A percentile compares a stretch with the other conserved stretches of the same genome.
phyloP scores from a whole-genome alignment of 257 asterid species.

The Penstemon barbatus region DNA sequence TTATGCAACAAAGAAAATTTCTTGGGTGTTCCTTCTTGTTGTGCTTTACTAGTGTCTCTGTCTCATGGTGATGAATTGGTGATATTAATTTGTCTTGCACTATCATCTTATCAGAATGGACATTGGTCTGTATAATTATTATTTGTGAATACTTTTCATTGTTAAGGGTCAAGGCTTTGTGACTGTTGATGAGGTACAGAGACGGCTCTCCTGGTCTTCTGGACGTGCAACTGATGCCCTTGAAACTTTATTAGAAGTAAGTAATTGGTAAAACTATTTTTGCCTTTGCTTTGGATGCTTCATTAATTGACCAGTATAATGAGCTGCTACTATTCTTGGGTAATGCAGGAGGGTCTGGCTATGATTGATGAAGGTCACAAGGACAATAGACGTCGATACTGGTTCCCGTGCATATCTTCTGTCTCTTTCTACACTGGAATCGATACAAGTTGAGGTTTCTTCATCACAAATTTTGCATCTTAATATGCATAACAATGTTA shows the following conservation, averaged over 20 bases:
- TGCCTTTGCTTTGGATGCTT: constrained; percentile 16
- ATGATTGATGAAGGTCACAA: constrained; percentile 86
- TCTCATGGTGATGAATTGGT: background rate
- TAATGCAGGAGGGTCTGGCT: constrained; percentile 82
- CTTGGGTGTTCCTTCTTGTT: background rate
- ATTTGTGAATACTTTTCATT: background rate
- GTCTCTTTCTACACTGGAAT: constrained; percentile 54
- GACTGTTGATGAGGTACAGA: constrained; percentile 82
- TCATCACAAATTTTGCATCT: constrained; percentile 10
- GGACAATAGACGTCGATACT: constrained; percentile 73
- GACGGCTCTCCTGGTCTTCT: constrained; percentile 79
- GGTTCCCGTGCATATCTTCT: constrained; percentile 86
- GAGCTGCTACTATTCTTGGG: constrained; percentile 16
- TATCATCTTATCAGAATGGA: background rate
- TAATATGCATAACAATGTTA: constrained; percentile 11
- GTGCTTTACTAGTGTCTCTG: background rate
- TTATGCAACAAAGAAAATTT: background rate
- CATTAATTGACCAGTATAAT: background rate
- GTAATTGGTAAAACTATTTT: constrained; percentile 18
- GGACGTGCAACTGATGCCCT: constrained; percentile 96
- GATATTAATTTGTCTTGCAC: background rate
- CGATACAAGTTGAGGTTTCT: constrained; percentile 41
- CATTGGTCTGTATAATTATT: background rate
- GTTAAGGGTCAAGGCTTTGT: constrained; percentile 83
- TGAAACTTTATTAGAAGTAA: constrained; percentile 82